Evolutionary conservation across 805 yeast genomes (phyloP).

Genomic region (Cyberlindnera suaveolens): DNA sequence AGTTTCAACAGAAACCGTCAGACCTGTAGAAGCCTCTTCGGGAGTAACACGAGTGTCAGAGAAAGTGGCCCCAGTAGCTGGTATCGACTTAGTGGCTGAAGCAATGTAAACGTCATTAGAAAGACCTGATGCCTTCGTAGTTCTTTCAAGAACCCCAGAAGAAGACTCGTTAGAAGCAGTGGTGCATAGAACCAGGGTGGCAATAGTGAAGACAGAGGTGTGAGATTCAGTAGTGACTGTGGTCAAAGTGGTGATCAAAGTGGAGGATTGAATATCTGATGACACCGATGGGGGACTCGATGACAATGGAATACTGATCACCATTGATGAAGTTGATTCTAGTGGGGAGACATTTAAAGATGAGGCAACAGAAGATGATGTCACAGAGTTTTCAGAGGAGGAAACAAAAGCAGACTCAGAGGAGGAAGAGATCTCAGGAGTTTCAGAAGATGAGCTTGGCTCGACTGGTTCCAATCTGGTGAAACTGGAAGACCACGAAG

Average conservation of each 20-base stretch:
- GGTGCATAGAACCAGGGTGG: not conserved
- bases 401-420: no score
- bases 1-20: not conserved
- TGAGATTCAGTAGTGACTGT: conserved; percentile 1
- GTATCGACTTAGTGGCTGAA: not conserved
- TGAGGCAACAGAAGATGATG: conserved; percentile 1
- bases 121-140: not conserved
- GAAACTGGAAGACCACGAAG: not conserved
- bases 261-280: not conserved
- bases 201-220: not conserved
- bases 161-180: not conserved
- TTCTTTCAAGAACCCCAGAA: no score
- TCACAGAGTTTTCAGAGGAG: not conserved
- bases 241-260: not conserved
- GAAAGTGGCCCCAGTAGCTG: not conserved
- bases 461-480: not conserved
- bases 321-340: not conserved
- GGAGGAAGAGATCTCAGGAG: not conserved
- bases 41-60: conserved; percentile 1
- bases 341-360: not conserved
- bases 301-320: no score
- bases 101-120: no score
- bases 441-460: not conserved
- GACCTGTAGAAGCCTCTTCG: not conserved
- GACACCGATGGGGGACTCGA: no score